A percentile compares a stretch with the other conserved stretches of the same genome.
phyloP scores from a whole-genome alignment of 345 rosid species.

The Toxicodendron radicans region DNA sequence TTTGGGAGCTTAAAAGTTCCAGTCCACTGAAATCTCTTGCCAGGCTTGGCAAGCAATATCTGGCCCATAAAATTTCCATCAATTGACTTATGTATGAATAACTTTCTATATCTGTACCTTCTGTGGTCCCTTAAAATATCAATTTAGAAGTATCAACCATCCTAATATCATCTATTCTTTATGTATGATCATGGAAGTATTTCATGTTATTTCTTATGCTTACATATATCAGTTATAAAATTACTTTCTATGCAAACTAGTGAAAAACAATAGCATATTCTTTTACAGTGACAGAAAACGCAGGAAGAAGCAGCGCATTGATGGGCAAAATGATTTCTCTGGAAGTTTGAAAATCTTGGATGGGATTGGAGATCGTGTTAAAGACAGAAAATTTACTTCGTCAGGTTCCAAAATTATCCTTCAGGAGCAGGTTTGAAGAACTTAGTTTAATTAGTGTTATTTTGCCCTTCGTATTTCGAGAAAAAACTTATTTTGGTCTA shows the following conservation, averaged over 20 bases:
- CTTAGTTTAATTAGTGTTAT: slow-evolving; percentile 1
- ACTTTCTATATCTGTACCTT: neutral
- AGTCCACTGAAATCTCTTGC: too few relatives aligned
- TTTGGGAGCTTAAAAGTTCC: too few relatives aligned
- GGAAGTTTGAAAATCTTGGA: slow-evolving; percentile 55
- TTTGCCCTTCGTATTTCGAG: neutral
- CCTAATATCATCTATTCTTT: too few relatives aligned
- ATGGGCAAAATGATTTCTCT: slow-evolving; percentile 56
- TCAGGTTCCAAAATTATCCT: slow-evolving; percentile 45
- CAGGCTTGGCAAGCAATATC: neutral
- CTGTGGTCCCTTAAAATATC: neutral
- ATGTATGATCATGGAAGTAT: neutral
- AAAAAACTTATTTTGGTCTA: neutral
- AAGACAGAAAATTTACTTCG: slow-evolving; percentile 42
- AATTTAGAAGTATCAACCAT: too few relatives aligned
- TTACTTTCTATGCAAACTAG: neutral
- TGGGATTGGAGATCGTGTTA: slow-evolving; percentile 47
- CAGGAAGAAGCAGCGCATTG: slow-evolving; percentile 49
- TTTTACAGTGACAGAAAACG: slow-evolving; percentile 50
- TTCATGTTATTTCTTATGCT: neutral
- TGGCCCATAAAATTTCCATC: neutral
- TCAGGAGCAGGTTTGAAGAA: slow-evolving; percentile 67
- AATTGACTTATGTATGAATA: neutral
- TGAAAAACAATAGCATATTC: slow-evolving; percentile 8
- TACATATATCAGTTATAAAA: neutral